A percentile compares a stretch with the other conserved stretches of the same genome.
Evolutionary conservation across 805 yeast species (phyloP).

Genomic region (Tetrapisispora taiwanensis): DNA sequence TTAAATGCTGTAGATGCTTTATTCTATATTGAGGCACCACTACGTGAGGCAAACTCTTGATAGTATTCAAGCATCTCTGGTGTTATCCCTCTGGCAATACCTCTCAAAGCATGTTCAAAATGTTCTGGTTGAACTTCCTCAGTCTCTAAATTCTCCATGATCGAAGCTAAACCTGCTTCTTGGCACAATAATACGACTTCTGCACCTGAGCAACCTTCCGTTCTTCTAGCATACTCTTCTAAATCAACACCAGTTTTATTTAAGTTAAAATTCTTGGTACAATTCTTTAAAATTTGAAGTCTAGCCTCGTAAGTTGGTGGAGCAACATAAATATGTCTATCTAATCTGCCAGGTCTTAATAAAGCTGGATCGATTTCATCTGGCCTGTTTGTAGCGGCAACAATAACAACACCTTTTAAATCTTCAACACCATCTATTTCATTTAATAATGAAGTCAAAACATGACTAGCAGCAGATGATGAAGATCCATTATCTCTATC

Average conservation of each 20-base stretch:
- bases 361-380: constrained; percentile 87
- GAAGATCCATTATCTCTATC: constrained; percentile 54
- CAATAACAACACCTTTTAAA: constrained; percentile 80
- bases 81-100: constrained; percentile 71
- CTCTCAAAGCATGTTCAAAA: constrained; percentile 58
- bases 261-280: constrained; percentile 54
- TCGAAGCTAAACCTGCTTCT: constrained; percentile 92
- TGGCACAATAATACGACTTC: constrained; percentile 87
- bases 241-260: constrained; percentile 38
- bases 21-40: constrained; percentile 28
- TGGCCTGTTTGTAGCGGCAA: constrained; percentile 96
- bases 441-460: constrained; percentile 78
- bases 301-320: constrained; percentile 86
- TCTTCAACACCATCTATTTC: constrained; percentile 98
- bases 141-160: constrained; percentile 63
- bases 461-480: constrained; percentile 70
- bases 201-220: constrained; percentile 95
- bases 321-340: constrained; percentile 81
- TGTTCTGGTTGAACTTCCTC: constrained; percentile 49
- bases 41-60: constrained; percentile 35
- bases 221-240: constrained; percentile 43
- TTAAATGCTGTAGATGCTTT: too few relatives aligned
- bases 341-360: constrained; percentile 90
- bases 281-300: constrained; percentile 61
- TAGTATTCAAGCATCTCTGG: constrained; percentile 76